Conservation (phyloP, 2,329 filamentous ascomycete species). For the Metarhizium rileyi region DNA sequence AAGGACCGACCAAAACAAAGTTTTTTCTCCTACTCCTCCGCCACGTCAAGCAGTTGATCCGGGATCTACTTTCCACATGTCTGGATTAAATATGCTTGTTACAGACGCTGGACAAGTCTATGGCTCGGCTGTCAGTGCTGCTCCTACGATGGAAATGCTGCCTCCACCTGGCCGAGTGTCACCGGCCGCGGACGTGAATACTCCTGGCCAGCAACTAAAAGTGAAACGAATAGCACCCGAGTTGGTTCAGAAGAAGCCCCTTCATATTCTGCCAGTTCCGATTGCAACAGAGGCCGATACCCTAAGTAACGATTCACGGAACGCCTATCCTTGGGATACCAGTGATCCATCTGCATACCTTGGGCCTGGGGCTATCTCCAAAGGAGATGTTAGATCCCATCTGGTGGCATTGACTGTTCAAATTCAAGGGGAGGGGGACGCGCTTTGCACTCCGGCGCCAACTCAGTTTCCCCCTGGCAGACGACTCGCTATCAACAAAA, state of each 20-base stretch:
- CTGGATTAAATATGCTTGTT: neutral
- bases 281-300: slow-evolving; percentile 7
- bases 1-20: neutral
- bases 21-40: neutral
- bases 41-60: neutral
- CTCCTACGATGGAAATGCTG: neutral
- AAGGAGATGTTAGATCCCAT: slow-evolving; percentile 14
- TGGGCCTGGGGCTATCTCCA: slow-evolving; percentile 22
- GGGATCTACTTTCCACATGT: neutral
- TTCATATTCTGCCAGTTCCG: slow-evolving; percentile 1
- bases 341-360: slow-evolving; percentile 22
- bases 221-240: slow-evolving; percentile 18
- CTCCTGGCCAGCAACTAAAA: slow-evolving; percentile 15
- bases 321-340: slow-evolving; percentile 11
- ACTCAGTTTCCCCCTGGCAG: slow-evolving; percentile 30
- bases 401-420: slow-evolving; percentile 13
- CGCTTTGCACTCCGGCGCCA: slow-evolving; percentile 18
- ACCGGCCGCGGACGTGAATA: slow-evolving; percentile 2
- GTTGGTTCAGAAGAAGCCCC: slow-evolving; percentile 10
- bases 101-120: neutral
- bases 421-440: slow-evolving; percentile 11
- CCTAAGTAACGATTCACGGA: neutral
- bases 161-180: neutral
- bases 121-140: neutral
- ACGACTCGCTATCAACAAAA: slow-evolving; percentile 31